Evolutionary conservation across 805 yeast species (phyloP), one percentile per base, ranked within the genome.

Genomic region (Kodamaea kakaduensis): DNA sequence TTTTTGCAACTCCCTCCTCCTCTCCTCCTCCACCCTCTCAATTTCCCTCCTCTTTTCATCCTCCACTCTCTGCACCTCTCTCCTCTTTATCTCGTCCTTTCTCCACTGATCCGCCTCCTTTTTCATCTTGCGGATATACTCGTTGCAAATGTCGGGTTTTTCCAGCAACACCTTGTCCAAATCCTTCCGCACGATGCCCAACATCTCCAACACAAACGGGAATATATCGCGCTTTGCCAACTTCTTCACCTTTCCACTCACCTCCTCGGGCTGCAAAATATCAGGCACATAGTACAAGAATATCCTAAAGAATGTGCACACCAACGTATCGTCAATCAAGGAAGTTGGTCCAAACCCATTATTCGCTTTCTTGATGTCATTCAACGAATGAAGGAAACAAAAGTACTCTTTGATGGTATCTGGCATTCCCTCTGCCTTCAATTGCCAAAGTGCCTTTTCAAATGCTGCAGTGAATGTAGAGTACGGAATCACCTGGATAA

Each of bases 321-420:
- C 78, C 41, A 75, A 75, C 0, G 85, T 73, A 43, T 85, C 93
- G 54, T 85, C 95, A 36, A 84, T 73, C 23, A 73, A 56, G 0
- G 86, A 77, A 0, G 93, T 83, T 3, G 93, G 78, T 0, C 88
- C 90, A 54, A 80, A 81, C 0, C 94, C 94, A 52, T 81, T 84
- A 41, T 87, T 85, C 59, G 82, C 69, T 40, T 81, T 73, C 43
- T 85, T 69, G 47, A 84, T 67, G 32, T 81, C 89, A 10, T 71
- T 64, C 7, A 75, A 52, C 15, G 78, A 78, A 37, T 56, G 59
- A 9, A 83, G 49, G 22, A 72, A 60, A 32, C 71, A 66, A 2
- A 78, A 47, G 13, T 60, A 47, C 1, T 64, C 54, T 17, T 65
- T 57, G 17, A 69, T 61, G 3, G 60, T 52, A 1, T 61, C 50